Conservation (phyloP, 2,329 filamentous ascomycete genomes). For the Paecilomyces fulvus region DNA sequence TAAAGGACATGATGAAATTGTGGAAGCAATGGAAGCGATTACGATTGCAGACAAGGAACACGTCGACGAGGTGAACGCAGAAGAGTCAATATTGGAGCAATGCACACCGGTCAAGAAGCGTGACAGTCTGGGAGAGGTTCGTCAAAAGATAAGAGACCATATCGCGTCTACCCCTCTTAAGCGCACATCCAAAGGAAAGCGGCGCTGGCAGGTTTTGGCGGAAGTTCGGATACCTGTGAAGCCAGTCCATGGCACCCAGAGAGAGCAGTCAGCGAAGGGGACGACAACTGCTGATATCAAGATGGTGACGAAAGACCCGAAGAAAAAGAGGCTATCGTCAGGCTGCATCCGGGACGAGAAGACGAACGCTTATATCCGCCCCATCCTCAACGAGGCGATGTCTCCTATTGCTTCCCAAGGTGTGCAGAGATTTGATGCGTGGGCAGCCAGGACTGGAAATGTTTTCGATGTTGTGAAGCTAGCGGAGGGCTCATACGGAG, state of each 20-base stretch:
- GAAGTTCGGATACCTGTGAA: neutral
- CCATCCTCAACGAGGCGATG: conserved; percentile 29
- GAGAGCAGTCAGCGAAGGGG: neutral
- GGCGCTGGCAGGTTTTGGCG: neutral
- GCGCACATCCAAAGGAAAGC: neutral
- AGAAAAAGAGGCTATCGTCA: conserved; percentile 19
- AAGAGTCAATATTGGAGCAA: neutral
- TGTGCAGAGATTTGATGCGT: conserved; percentile 31
- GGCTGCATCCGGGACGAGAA: conserved; percentile 25
- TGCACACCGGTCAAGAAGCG: neutral
- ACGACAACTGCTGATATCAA: neutral
- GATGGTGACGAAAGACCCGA: neutral
- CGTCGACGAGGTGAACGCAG: neutral
- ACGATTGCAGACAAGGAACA: neutral
- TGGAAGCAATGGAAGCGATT: neutral
- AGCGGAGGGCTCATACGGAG: conserved; percentile 58
- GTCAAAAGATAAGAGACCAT: neutral
- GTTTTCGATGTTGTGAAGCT: conserved; percentile 48
- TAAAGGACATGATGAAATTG: neutral
- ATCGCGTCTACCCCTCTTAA: neutral
- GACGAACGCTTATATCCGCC: conserved; percentile 25
- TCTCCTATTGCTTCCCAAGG: conserved; percentile 26
- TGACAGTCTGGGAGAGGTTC: neutral
- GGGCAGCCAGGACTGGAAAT: conserved; percentile 29
- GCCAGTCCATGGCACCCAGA: neutral